phyloP scores from a whole-genome alignment of 225 moss, liverwort and hornwort species.

The Straminergon stramineum region DNA sequence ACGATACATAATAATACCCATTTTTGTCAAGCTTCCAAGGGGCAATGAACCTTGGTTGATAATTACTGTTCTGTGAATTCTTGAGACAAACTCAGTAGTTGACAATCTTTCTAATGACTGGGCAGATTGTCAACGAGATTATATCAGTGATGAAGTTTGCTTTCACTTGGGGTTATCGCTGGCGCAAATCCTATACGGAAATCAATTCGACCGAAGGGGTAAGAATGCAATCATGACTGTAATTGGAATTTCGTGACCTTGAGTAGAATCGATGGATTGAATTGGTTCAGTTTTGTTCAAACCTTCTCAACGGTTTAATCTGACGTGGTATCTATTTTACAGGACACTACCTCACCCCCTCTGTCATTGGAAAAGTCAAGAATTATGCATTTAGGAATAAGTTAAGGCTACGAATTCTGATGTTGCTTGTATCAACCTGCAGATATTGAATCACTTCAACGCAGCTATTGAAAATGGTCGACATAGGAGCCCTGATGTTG shows the following conservation, averaged over 20 bases:
- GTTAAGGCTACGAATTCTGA: not conserved
- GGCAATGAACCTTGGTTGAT: not conserved
- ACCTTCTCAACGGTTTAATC: not conserved
- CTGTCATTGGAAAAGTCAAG: not conserved
- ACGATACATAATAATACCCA: too few relatives aligned
- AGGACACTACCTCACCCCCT: not conserved
- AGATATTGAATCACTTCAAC: constrained; percentile 78
- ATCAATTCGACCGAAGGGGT: constrained; percentile 55
- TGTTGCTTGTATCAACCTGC: not conserved
- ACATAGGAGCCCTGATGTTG: constrained; percentile 38
- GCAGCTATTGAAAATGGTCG: constrained; percentile 42
- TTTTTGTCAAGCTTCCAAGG: not conserved
- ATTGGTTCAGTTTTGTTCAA: not conserved
- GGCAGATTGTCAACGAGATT: constrained; percentile 60
- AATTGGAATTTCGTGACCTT: not conserved
- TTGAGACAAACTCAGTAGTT: not conserved
- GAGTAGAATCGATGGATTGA: not conserved
- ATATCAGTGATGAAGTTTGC: constrained; percentile 23
- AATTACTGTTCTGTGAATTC: not conserved
- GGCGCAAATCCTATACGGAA: constrained; percentile 66
- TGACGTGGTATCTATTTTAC: not conserved
- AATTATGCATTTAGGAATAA: not conserved
- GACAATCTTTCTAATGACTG: not conserved
- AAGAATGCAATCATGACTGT: not conserved
- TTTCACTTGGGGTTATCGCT: constrained; percentile 88